A percentile compares a stretch with the other conserved stretches of the same genome.
phyloP scores from a whole-genome alignment of 1,139 yeast genomes.

The Arxiozyma slooffiae region DNA sequence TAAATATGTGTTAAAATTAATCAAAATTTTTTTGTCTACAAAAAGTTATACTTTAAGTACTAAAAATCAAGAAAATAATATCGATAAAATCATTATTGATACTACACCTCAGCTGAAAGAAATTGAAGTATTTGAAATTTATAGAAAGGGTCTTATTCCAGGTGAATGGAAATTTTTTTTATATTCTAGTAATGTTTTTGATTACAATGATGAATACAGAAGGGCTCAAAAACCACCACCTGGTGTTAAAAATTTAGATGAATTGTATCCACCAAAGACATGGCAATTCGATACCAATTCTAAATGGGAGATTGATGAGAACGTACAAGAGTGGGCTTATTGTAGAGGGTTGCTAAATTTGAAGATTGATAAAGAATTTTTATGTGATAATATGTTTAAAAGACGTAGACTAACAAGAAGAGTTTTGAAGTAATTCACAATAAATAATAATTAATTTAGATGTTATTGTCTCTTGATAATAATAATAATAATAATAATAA shows the following conservation, averaged over 20 bases:
- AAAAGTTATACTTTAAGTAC: conserved; percentile 18
- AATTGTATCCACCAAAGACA: conserved; percentile 56
- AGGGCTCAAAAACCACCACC: conserved; percentile 53
- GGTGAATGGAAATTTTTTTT: conserved; percentile 50
- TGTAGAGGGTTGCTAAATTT: conserved; percentile 43
- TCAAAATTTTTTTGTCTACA: conserved; percentile 12
- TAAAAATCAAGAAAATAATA: conserved; percentile 12
- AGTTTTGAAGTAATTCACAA: conserved; percentile 33
- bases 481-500: conserved; percentile 1
- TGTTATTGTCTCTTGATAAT: background rate
- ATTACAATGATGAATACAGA: conserved; percentile 41
- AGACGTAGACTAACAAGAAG: conserved; percentile 46
- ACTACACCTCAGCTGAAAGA: conserved; percentile 50
- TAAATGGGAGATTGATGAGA: conserved; percentile 58
- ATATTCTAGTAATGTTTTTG: conserved; percentile 44
- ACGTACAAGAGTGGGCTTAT: conserved; percentile 45
- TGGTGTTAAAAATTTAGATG: conserved; percentile 49
- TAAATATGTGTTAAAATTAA: background rate
- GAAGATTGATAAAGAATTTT: conserved; percentile 41
- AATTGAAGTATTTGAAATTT: conserved; percentile 71
- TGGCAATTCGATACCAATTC: conserved; percentile 63
- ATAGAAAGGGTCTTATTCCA: conserved; percentile 53
- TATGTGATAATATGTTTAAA: conserved; percentile 46
- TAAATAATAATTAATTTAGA: too few species aligned
- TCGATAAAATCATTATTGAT: conserved; percentile 48